Conservation (phyloP, 148 eudicot genomes). For the Cornus florida region DNA sequence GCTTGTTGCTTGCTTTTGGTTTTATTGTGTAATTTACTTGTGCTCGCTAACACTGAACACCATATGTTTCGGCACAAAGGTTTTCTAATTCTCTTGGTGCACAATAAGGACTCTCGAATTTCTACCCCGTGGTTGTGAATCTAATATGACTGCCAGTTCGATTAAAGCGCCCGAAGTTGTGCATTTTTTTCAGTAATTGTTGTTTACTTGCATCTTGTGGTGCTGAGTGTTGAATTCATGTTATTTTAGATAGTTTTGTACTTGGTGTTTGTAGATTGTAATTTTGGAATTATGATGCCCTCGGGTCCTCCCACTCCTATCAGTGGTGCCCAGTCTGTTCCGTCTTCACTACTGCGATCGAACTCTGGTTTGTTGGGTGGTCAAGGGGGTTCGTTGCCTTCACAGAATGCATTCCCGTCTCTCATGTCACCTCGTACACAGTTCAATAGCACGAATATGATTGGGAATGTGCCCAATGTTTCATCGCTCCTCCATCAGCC, state of each 20-base stretch:
- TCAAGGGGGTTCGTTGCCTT: constrained; percentile 58
- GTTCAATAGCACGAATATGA: constrained; percentile 63
- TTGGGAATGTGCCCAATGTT: constrained; percentile 66
- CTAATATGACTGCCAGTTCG: neutral
- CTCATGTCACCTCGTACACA: constrained; percentile 55
- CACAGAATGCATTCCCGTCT: constrained; percentile 61
- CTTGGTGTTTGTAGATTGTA: constrained; percentile 12
- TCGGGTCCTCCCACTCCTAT: constrained; percentile 69
- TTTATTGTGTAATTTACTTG: constrained; percentile 24
- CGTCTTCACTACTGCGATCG: constrained; percentile 54
- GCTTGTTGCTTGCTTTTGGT: constrained; percentile 30
- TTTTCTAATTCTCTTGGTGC: constrained; percentile 26
- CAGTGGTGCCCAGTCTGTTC: constrained; percentile 58
- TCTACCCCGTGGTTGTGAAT: constrained; percentile 16
- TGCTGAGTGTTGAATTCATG: constrained; percentile 22
- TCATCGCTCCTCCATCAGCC: constrained; percentile 62
- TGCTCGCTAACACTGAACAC: constrained; percentile 21
- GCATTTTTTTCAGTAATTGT: constrained; percentile 14
- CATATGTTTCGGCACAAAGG: constrained; percentile 32
- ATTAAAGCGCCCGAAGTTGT: neutral
- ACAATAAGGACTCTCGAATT: constrained; percentile 26
- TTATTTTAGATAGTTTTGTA: constrained; percentile 29
- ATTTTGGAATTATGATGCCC: constrained; percentile 54
- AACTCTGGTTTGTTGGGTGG: constrained; percentile 62
- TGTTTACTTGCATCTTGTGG: constrained; percentile 10